Evolutionary conservation across 768 basidiomycete species (phyloP).

Genomic region (Trametes cingulata): DNA sequence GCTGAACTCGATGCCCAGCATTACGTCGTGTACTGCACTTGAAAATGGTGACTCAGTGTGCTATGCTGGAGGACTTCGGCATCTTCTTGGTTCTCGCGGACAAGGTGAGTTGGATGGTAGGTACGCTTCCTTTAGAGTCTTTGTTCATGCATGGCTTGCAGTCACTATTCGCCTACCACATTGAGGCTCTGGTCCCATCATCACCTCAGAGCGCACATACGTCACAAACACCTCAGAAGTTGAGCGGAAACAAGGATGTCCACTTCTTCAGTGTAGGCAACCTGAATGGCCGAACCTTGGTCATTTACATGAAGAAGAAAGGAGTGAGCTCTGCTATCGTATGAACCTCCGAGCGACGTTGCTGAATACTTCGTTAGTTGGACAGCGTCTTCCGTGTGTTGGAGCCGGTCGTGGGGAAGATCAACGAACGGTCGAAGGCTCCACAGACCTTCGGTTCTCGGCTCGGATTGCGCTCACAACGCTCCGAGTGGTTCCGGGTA

Average conservation of each 20-base stretch:
- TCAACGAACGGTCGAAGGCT: conserved; percentile 72
- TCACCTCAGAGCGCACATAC: conserved; percentile 66
- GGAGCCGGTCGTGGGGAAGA: conserved; percentile 94
- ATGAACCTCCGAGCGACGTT: too few relatives aligned
- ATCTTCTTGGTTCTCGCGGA: conserved; percentile 96
- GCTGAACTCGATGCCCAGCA: conserved; percentile 44
- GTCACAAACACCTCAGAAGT: conserved; percentile 82
- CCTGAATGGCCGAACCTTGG: conserved; percentile 82
- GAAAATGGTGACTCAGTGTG: conserved; percentile 92
- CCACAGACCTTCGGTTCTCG: conserved; percentile 72
- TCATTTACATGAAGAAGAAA: conserved; percentile 96
- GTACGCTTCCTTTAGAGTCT: background rate
- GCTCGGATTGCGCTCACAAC: conserved; percentile 73
- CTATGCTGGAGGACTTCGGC: conserved; percentile 94
- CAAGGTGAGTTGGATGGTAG: conserved; percentile 52
- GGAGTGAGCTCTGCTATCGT: conserved; percentile 46
- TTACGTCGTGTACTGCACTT: conserved; percentile 92
- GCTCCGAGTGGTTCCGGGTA: conserved; percentile 93
- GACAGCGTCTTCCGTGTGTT: conserved; percentile 96
- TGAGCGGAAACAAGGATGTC: conserved; percentile 89
- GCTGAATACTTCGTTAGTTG: conserved; percentile 40
- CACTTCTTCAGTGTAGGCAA: conserved; percentile 95
- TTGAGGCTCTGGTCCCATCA: conserved; percentile 94
- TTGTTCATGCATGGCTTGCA: conserved; percentile 29
- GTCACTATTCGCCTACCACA: conserved; percentile 91